Conservation (phyloP, 331 rosid genomes). For the Malus hybrid region DNA sequence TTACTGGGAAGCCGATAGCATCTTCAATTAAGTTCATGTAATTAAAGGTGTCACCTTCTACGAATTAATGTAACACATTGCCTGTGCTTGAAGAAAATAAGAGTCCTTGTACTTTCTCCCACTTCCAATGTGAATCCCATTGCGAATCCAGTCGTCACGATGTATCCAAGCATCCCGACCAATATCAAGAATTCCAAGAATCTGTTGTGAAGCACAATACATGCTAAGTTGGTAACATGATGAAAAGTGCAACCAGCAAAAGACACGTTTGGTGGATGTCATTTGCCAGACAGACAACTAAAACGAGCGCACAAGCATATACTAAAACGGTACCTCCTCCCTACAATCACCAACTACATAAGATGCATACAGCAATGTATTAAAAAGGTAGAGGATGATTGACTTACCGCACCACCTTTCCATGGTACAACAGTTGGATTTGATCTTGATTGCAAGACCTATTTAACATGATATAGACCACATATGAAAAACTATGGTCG, state of each 20-base stretch:
- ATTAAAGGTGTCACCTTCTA: constrained; percentile 8
- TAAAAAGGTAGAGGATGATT: not conserved
- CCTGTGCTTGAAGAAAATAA: constrained; percentile 80
- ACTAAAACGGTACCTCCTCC: too few relatives aligned
- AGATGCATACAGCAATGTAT: too few relatives aligned
- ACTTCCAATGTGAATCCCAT: constrained; percentile 59
- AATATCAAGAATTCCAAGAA: constrained; percentile 76
- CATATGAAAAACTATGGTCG: not conserved
- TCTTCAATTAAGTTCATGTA: not conserved
- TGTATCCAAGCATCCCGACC: constrained; percentile 89
- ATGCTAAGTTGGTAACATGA: not conserved
- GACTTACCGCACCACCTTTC: constrained; percentile 98
- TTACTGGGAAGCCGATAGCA: too few relatives aligned
- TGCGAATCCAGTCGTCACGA: constrained; percentile 82
- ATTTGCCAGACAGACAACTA: not conserved
- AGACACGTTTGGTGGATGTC: not conserved
- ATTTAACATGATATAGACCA: constrained; percentile 1
- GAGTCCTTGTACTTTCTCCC: constrained; percentile 93
- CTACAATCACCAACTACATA: too few relatives aligned
- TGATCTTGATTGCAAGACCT: constrained; percentile 88
- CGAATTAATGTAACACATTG: constrained; percentile 86
- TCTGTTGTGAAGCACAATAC: constrained; percentile 32
- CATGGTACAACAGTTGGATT: constrained; percentile 68
- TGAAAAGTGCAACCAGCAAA: not conserved
- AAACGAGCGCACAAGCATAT: too few relatives aligned